phyloP scores from a whole-genome alignment of 345 rosid genomes.

The Citropsis articulata region DNA sequence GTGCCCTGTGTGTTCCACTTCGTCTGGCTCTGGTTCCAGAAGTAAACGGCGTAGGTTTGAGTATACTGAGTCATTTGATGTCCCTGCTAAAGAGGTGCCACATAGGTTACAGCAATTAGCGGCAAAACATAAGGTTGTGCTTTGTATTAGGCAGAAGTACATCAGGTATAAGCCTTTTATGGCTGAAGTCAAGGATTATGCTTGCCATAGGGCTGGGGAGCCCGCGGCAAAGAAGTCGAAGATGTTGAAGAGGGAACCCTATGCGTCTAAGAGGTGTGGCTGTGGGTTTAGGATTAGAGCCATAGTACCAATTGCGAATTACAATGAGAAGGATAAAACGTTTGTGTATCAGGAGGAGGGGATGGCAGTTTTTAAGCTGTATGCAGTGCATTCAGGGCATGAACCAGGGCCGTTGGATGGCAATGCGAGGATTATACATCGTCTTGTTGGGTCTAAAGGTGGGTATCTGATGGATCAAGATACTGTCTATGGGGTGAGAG shows the following conservation, averaged over 20 bases:
- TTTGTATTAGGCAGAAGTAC: conserved; percentile 97
- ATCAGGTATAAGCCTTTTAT: conserved; percentile 95
- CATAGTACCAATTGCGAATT: conserved; percentile 88
- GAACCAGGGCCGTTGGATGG: conserved; percentile 98
- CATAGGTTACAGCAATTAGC: conserved; percentile 85
- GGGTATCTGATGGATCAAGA: conserved; percentile 77
- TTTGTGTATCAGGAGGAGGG: conserved; percentile 98
- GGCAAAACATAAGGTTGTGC: conserved; percentile 92
- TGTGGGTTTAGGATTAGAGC: conserved; percentile 98
- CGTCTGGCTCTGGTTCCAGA: conserved; percentile 70
- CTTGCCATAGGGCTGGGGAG: conserved; percentile 99
- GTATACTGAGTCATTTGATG: conserved; percentile 93
- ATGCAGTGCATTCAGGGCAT: conserved; percentile 98
- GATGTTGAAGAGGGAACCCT: conserved; percentile 96
- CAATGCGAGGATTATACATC: conserved; percentile 95
- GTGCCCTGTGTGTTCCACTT: conserved; percentile 73
- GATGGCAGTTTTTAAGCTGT: conserved; percentile 81
- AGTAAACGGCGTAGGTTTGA: conserved; percentile 85
- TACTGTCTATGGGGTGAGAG: conserved; percentile 75
- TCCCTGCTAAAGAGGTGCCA: conserved; percentile 95
- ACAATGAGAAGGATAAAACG: conserved; percentile 91
- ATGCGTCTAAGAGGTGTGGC: conserved; percentile 93
- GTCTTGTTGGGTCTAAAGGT: conserved; percentile 88
- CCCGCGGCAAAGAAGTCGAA: conserved; percentile 81
- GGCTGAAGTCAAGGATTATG: conserved; percentile 99